Evolutionary conservation across 1,139 yeast species (phyloP), one percentile per base, ranked within the genome.

Genomic region (Meyerozyma guilliermondii): DNA sequence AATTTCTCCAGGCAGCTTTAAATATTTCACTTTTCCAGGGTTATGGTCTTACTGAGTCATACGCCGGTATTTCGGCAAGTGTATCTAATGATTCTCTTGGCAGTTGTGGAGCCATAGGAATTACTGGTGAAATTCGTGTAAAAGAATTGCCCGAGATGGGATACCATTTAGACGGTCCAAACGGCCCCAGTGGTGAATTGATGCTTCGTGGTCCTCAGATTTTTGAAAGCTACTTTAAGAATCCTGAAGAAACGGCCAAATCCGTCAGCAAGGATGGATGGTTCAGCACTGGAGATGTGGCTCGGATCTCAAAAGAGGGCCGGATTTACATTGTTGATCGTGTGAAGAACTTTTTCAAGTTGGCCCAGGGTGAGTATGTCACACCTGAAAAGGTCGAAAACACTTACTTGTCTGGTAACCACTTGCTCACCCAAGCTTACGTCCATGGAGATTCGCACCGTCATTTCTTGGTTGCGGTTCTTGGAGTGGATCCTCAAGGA

Each of bases 281-380:
- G 87, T 84, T 83, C 62, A 68, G 72, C 38, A 83, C 92, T 14
- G 94, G 94, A 40, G 94, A 85, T 62, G 78, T 85, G 50, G 91
- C 84, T 11, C 64, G 62, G 47, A 64, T 85, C 46, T 58, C 59
- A 28, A 78, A 73, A 41, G 54, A 54, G 7, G 88, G 87, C 22
- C 71, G 86, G 45, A 58, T 85, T 20, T 66, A 55, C 49, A 81
- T 85, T 43, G 74, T 85, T 52, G 94, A 85, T 57, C 73, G 94
- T 47, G 89, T 84, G 38, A 85, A 85, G 68, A 85, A 85, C 62
- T 84, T 85, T 65, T 85, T 84, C 73, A 85, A 85, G 62, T 71
- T 85, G 53, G 77, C 91, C 1, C 94, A 85, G 61, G 94, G 94
- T 46, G 94, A 85, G 60, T 85, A 85, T 59, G 78, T 85, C 43